Conservation (phyloP, 495 filamentous ascomycete species). For the Pseudomonodictys pantanalensis region DNA sequence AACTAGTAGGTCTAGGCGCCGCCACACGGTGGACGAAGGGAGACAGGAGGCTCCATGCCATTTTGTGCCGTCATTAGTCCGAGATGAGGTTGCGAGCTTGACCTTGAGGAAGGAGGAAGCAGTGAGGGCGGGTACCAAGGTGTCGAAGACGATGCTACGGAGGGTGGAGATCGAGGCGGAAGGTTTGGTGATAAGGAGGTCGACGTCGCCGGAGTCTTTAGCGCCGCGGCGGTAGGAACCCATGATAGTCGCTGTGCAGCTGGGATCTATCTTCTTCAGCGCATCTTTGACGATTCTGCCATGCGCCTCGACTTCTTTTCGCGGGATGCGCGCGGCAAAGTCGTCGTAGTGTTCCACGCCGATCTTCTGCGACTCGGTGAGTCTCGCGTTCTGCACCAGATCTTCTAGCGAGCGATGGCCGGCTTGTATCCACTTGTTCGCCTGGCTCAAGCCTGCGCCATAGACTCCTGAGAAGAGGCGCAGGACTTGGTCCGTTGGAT, state of each 20-base stretch:
- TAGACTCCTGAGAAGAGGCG: constrained; percentile 75
- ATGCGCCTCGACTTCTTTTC: constrained; percentile 70
- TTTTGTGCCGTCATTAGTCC: constrained; percentile 55
- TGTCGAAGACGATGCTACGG: constrained; percentile 59
- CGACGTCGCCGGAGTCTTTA: constrained; percentile 72
- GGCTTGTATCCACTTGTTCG: constrained; percentile 72
- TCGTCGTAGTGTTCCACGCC: constrained; percentile 82
- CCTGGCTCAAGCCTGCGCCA: constrained; percentile 68
- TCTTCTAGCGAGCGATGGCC: constrained; percentile 76
- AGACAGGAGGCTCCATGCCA: constrained; percentile 86
- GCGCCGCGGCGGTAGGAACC: constrained; percentile 87
- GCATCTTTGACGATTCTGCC: constrained; percentile 63
- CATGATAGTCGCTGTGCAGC: constrained; percentile 66
- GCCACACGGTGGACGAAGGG: constrained; percentile 56
- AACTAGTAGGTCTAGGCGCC: constrained; percentile 82
- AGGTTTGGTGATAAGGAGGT: constrained; percentile 77
- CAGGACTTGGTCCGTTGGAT: constrained; percentile 62
- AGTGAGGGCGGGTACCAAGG: constrained; percentile 62
- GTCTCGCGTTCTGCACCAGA: constrained; percentile 57
- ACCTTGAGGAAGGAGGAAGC: constrained; percentile 58
- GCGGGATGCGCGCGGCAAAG: constrained; percentile 77
- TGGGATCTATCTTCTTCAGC: constrained; percentile 59
- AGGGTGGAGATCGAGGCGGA: constrained; percentile 57
- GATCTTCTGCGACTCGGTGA: constrained; percentile 72
- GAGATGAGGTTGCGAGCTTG: constrained; percentile 49